Conservation (phyloP, 495 filamentous ascomycete genomes). For the Mytilinidion resinicola region DNA sequence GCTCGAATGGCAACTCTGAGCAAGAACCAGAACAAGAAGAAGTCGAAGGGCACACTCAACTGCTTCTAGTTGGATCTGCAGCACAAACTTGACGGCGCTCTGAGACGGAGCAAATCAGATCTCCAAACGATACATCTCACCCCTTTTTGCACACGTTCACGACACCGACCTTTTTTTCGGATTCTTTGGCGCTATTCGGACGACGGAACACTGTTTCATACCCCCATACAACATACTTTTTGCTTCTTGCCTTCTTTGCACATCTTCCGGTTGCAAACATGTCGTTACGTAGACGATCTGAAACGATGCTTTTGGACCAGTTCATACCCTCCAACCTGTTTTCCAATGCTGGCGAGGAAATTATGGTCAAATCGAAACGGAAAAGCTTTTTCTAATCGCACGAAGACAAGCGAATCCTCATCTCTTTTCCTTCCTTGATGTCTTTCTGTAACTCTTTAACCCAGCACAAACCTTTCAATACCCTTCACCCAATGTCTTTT, state of each 20-base stretch:
- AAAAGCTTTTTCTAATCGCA: no score
- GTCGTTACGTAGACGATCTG: conserved; percentile 3
- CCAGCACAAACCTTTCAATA: neutral
- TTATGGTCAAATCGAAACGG: neutral
- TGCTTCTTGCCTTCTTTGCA: conserved; percentile 2
- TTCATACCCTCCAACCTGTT: neutral
- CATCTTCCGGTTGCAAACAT: neutral
- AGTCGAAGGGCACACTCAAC: conserved; percentile 92
- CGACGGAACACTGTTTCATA: neutral
- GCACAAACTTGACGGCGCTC: neutral
- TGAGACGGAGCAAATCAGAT: neutral
- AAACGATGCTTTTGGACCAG: conserved; percentile 1
- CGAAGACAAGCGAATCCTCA: no score
- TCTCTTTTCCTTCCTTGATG: neutral
- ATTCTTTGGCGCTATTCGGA: neutral
- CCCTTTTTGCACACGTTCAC: neutral
- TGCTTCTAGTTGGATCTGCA: conserved; percentile 63
- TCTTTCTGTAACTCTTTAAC: neutral
- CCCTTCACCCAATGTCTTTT: neutral
- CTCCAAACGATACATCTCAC: no score
- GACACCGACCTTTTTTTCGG: neutral
- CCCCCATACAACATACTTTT: neutral
- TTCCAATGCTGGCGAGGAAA: neutral
- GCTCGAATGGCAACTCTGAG: conserved; percentile 64
- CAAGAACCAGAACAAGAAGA: conserved; percentile 79